Base-by-base conservation (phyloP, 2,329 filamentous ascomycete species). In the Pseudocercospora eumusae region DNA sequence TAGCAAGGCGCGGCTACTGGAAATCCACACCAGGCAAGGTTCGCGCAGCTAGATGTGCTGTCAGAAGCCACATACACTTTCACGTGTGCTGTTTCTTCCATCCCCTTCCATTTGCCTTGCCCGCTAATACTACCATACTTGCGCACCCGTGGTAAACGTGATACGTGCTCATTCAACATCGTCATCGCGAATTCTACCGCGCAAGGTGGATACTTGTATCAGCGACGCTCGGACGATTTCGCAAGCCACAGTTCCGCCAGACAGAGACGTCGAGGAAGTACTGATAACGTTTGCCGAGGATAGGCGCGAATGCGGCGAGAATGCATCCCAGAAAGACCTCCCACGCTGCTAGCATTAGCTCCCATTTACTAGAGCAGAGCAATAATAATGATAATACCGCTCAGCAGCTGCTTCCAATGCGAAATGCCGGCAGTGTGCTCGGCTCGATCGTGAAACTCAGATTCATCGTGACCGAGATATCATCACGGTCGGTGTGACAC, bases 381-480 rank as follows among this genome's bases (percentile, higher is more conserved):
- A n/a, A n/a, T n/a, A n/a, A n/a, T n/a, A n/a, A n/a, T n/a, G n/a
- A n/a, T n/a, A n/a, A n/a, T n/a, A n/a, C n/a, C n/a, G n/a, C 23
- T 25, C 23, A 25, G 23, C 23, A 25, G 11, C 47, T 52, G 28
- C 15, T 54, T 11, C 13, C n/a, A 33, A 18, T 23, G 36, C 44
- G 33, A 57, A 60, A 56, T 60, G 13, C 23, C 56, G 61, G 61
- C 61, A 63, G 61, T 60, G 61, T 63, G 56, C 47, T 63, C 61
- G 61, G 56, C 56, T 49, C 25, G 23, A 56, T 36, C 23, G 50
- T 33, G 50, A 54, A 54, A 54, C 50, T 31, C 27, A n/a, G 50
- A 25, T 45, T 20, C 10, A 21, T 45, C n/a, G 8, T 44, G 15
- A n/a, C 40, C 40, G 40, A 44, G 40, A 21, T 44, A n/a, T n/a